These are phyloP conservation scores for Elongisporangium senticosum DNA, from an alignment of 352 stramenopile species.

Conservation along the genomic window DNA sequence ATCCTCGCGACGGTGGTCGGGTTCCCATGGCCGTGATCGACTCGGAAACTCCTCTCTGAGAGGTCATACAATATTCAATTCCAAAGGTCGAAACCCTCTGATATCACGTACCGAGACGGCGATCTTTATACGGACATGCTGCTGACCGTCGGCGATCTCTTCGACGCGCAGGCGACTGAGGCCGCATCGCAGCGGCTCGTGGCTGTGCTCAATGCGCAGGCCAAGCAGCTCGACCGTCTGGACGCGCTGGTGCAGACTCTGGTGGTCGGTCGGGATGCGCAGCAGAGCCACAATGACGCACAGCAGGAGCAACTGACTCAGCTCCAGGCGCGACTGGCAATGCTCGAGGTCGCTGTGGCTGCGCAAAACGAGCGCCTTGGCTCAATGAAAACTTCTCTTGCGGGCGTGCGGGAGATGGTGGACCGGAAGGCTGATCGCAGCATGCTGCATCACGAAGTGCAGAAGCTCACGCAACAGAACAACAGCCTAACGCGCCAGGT, in stretches of 20 bases:
- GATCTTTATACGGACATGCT: not conserved
- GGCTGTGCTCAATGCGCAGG: constrained; percentile 56
- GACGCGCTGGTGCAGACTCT: constrained; percentile 15
- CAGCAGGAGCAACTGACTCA: constrained; percentile 11
- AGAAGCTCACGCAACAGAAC: not conserved
- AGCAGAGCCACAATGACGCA: constrained; percentile 24
- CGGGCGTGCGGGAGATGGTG: constrained; percentile 1
- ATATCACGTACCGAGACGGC: not conserved
- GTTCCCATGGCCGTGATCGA: too few species aligned
- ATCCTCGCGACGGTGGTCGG: too few species aligned
- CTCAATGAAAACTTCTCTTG: not conserved
- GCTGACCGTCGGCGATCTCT: constrained; percentile 42
- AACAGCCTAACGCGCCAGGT: not conserved
- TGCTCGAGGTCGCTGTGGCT: not conserved
- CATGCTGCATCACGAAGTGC: not conserved
- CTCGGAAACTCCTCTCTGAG: too few species aligned
- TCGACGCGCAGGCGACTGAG: constrained; percentile 43
- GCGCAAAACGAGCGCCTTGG: not conserved
- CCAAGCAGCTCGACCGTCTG: constrained; percentile 28
- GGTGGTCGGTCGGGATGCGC: constrained; percentile 7
- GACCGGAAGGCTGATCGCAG: not conserved
- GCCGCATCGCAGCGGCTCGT: constrained; percentile 50
- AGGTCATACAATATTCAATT: too few species aligned
- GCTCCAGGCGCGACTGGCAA: constrained; percentile 10
- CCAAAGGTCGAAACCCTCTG: not conserved